Evolutionary conservation across 345 rosid genomes (phyloP).

Genomic region (Eucalyptus curtisii): DNA sequence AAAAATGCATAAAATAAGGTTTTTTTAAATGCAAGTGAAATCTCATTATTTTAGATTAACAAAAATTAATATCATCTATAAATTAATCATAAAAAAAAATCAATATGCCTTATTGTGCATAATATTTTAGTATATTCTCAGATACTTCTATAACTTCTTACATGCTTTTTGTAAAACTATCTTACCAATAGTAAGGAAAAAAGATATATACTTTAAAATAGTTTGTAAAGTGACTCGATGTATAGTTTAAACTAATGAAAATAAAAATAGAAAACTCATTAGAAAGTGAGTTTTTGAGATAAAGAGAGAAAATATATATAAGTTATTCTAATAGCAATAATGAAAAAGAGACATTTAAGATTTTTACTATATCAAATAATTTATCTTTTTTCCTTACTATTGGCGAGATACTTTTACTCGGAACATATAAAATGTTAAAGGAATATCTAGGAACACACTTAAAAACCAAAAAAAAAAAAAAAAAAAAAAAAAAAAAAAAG

Average conservation of each 20-base stretch:
- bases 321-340: neutral
- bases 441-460: neutral
- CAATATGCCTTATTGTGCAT: neutral
- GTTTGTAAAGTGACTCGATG: rapidly evolving
- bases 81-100: neutral
- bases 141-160: neutral
- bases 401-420: rapidly evolving
- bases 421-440: neutral
- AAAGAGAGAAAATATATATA: neutral
- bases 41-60: rapidly evolving
- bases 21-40: neutral
- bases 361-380: neutral
- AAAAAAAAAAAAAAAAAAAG: no score
- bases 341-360: neutral
- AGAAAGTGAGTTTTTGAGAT: neutral
- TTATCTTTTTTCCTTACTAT: no score
- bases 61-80: rapidly evolving
- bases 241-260: rapidly evolving
- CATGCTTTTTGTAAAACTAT: neutral
- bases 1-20: neutral
- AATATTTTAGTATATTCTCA: rapidly evolving
- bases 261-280: neutral
- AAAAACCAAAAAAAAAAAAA: no score
- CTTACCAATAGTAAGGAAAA: rapidly evolving
- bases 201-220: rapidly evolving